Base-by-base conservation (phyloP, 441 rosid species). In the Populus hybrid region DNA sequence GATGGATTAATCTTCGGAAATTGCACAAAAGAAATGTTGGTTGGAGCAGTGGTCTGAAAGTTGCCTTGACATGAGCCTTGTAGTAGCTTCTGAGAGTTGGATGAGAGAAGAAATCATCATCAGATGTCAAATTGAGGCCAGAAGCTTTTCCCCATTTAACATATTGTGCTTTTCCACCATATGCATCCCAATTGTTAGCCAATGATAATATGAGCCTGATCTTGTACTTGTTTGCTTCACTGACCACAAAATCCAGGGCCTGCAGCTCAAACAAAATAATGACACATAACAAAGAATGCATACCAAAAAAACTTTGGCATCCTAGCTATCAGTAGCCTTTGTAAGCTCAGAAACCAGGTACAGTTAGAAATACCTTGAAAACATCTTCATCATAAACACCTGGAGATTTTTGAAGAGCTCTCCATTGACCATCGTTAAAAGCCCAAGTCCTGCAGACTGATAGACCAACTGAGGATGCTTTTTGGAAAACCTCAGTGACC, bases 401-500 rank as follows among this genome's bases (percentile, higher is more conserved):
- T 18, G 94, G 98, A 79, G 92, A 88, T 79, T 84, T 93, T 86
- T 92, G 98, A 81, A 95, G 97, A 78, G 98, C 97, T 71, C 94
- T 87, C 95, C 95, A 93, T 74, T 93, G 99, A 75, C 95, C 98
- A 77, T 95, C 97, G 34, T 93, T 95, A 76, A 93, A 95, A 30
- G 97, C 98, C 99, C 99, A 93, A 65, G 99, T 95, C 83, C 99
- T 88, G 81, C 97, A 91, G 72, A 93, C 97, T 9, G 97, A 90
- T 26, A 67, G 57, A 42, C 73, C 57, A 77, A 75, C 79, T 0
- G 97, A 87, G 67, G 95, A 85, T 40, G 98, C 99, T 75, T 93
- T 94, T 76, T 91, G 92, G 78, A 95, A 91, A 75, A 92, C 79
- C 75, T 95, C 92, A 18, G 87, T 89, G 74, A 93, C 97, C 85